Conservation (phyloP, 2,329 filamentous ascomycete genomes). For the Hymenoscyphus repandus region DNA sequence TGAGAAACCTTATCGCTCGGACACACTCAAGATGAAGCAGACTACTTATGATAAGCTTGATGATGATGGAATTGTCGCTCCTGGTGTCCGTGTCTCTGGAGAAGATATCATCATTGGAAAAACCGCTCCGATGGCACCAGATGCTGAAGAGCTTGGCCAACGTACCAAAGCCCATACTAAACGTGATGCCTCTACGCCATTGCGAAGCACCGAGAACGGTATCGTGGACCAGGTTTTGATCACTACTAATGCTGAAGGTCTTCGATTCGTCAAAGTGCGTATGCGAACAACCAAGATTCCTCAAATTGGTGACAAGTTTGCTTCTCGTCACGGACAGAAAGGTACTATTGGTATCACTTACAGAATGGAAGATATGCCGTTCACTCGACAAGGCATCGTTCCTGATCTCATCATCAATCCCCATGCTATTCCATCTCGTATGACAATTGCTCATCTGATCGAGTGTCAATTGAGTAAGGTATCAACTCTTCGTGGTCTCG, state of each 20-base stretch:
- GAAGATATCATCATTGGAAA: constrained; percentile 99
- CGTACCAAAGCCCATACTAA: constrained; percentile 86
- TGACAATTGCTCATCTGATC: constrained; percentile 99
- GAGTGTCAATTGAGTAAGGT: constrained; percentile 98
- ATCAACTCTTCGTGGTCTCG: constrained; percentile 84
- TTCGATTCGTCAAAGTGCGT: constrained; percentile 95
- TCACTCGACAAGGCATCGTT: constrained; percentile 82
- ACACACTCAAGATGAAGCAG: constrained; percentile 88
- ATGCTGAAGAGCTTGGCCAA: constrained; percentile 89
- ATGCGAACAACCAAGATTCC: constrained; percentile 97
- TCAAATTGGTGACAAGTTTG: constrained; percentile 99
- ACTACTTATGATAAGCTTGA: constrained; percentile 97
- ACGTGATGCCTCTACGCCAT: constrained; percentile 89
- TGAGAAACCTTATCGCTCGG: constrained; percentile 85
- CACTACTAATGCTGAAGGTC: constrained; percentile 89
- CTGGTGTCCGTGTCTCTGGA: constrained; percentile 89
- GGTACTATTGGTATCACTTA: constrained; percentile 99
- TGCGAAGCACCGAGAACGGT: constrained; percentile 93
- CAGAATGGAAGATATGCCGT: constrained; percentile 97
- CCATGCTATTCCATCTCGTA: constrained; percentile 98
- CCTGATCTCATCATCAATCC: constrained; percentile 99
- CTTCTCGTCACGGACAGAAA: constrained; percentile 97
- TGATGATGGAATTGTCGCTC: constrained; percentile 89
- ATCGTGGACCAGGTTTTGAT: constrained; percentile 92
- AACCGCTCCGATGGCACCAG: constrained; percentile 88